Evolutionary conservation across 345 rosid species (phyloP).

Genomic region (Boechera retrofracta): DNA sequence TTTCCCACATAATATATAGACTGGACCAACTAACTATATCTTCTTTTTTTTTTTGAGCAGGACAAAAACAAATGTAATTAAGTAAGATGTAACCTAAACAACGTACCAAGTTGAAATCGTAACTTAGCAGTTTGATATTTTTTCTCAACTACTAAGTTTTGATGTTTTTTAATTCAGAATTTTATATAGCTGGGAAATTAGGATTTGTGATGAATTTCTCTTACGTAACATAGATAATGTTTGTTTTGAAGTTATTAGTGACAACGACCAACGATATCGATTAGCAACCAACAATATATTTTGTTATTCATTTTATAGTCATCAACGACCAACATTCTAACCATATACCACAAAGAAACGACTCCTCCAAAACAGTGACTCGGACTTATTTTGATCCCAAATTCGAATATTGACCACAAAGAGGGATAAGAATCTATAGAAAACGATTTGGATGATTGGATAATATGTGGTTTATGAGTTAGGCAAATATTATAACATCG

Average conservation of each 20-base stretch:
- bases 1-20: too few relatives aligned
- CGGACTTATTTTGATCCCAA: not conserved
- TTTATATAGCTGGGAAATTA: not conserved
- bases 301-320: not conserved
- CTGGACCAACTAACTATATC: not conserved
- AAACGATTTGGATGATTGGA: conserved; percentile 13
- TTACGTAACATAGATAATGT: not conserved
- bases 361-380: not conserved
- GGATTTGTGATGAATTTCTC: not conserved
- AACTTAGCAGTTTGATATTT: not conserved
- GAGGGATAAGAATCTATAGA: not conserved
- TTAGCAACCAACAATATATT: not conserved
- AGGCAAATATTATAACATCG: conserved; percentile 25
- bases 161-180: not conserved
- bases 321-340: not conserved
- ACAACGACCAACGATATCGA: not conserved
- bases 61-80: too few relatives aligned
- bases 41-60: too few relatives aligned
- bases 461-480: conserved; percentile 30
- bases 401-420: conserved; percentile 10
- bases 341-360: not conserved
- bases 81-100: not conserved
- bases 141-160: not conserved
- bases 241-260: not conserved
- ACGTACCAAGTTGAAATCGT: not conserved